A percentile compares a stretch with the other conserved stretches of the same genome.
phyloP scores from a whole-genome alignment of 805 yeast species.

The Tetrapisispora iriomotensis region DNA sequence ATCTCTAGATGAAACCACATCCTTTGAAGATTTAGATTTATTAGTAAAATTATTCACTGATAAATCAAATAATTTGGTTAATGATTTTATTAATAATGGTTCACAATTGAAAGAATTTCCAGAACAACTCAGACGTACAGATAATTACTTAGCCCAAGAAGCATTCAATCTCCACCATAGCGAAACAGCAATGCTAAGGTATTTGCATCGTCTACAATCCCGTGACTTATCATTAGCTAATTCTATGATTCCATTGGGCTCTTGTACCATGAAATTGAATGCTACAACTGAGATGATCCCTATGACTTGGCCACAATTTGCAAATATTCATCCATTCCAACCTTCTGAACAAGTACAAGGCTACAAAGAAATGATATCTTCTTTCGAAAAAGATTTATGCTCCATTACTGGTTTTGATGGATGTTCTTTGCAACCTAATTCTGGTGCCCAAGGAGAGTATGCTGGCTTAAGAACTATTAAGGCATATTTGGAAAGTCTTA shows the following conservation, averaged over 20 bases:
- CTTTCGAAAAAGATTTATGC: slow-evolving; percentile 75
- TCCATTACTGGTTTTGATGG: slow-evolving; percentile 90
- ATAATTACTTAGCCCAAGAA: slow-evolving; percentile 51
- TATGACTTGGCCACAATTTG: slow-evolving; percentile 88
- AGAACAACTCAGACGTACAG: slow-evolving; percentile 41
- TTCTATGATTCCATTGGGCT: slow-evolving; percentile 95
- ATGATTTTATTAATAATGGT: slow-evolving; percentile 2
- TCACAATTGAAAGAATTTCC: slow-evolving; percentile 43
- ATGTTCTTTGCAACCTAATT: slow-evolving; percentile 88
- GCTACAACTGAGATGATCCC: slow-evolving; percentile 94
- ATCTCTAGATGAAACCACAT: slow-evolving; percentile 86
- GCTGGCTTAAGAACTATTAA: slow-evolving; percentile 84
- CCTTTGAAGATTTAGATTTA: slow-evolving; percentile 46
- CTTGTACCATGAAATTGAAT: slow-evolving; percentile 96
- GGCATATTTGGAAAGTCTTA: slow-evolving; percentile 60
- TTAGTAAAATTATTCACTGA: slow-evolving; percentile 55
- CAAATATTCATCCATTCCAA: slow-evolving; percentile 83
- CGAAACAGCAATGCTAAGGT: slow-evolving; percentile 90
- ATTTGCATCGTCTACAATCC: slow-evolving; percentile 71
- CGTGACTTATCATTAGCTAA: slow-evolving; percentile 90
- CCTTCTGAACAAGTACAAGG: slow-evolving; percentile 87
- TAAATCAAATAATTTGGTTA: slow-evolving; percentile 12
- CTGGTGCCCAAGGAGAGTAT: slow-evolving; percentile 98
- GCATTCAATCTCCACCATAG: slow-evolving; percentile 86
- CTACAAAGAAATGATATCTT: slow-evolving; percentile 62